phyloP scores from a whole-genome alignment of 1,284 basidiomycete species.

The Pyrrhoderma noxium region DNA sequence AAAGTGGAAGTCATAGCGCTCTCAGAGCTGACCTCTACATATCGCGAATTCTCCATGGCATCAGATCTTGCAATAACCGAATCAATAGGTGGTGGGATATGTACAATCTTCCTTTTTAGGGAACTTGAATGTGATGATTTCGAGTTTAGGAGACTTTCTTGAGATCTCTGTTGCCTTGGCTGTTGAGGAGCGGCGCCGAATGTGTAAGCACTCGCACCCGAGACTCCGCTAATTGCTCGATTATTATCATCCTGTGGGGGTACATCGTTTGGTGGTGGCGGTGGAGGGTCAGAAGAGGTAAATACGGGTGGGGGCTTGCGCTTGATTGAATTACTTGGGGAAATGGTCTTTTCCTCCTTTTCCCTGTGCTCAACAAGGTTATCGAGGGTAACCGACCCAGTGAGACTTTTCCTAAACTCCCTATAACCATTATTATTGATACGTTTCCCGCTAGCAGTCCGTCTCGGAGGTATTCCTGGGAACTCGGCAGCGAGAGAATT shows the following conservation, averaged over 20 bases:
- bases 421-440: no score
- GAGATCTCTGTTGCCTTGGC: neutral
- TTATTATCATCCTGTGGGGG: neutral
- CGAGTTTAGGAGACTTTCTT: slow-evolving; percentile 1
- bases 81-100: slow-evolving; percentile 17
- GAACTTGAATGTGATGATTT: slow-evolving; percentile 13
- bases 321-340: slow-evolving; percentile 17
- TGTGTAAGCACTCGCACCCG: neutral
- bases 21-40: slow-evolving; percentile 1
- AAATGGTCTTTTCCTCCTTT: slow-evolving; percentile 6
- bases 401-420: no score
- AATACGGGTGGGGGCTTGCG: slow-evolving; percentile 18
- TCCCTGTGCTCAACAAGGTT: slow-evolving; percentile 2
- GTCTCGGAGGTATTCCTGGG: slow-evolving; percentile 39
- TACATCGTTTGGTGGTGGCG: no score
- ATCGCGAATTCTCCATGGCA: neutral
- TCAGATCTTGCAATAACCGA: slow-evolving; percentile 12
- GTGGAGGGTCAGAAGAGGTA: no score
- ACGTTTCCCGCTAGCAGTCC: slow-evolving; percentile 19
- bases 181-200: neutral
- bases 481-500: slow-evolving; percentile 46
- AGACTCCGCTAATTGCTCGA: neutral
- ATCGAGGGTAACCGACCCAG: neutral
- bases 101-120: slow-evolving; percentile 8
- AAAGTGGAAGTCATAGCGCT: neutral